Conservation (phyloP, 768 basidiomycete species). For the Lenzites betulinus region DNA sequence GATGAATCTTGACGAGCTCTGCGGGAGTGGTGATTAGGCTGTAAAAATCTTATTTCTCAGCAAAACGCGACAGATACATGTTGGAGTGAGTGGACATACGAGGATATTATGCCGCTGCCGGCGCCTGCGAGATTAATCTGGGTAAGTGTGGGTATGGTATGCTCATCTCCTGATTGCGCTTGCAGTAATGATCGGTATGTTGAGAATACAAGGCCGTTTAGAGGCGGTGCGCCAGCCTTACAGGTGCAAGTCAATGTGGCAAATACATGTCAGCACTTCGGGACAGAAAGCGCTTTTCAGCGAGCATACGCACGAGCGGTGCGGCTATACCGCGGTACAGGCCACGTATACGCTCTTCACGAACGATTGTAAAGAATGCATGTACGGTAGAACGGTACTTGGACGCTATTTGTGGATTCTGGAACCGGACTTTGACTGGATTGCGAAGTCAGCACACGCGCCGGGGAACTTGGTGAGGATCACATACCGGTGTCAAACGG, state of each 20-base stretch:
- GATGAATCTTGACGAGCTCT: slow-evolving; percentile 87
- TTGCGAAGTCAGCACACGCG: not conserved
- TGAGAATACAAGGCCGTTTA: slow-evolving; percentile 88
- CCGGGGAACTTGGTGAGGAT: too few species aligned
- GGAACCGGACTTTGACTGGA: slow-evolving; percentile 80
- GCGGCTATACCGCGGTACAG: slow-evolving; percentile 79
- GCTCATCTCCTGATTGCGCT: slow-evolving; percentile 51
- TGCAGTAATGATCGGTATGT: slow-evolving; percentile 81
- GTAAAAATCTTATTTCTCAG: not conserved
- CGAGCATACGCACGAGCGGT: slow-evolving; percentile 62
- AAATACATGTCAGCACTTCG: not conserved
- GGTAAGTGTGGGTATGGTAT: slow-evolving; percentile 58
- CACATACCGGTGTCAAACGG: slow-evolving; percentile 37
- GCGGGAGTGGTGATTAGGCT: slow-evolving; percentile 81
- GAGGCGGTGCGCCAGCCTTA: slow-evolving; percentile 54
- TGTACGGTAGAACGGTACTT: slow-evolving; percentile 66
- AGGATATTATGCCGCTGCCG: slow-evolving; percentile 75
- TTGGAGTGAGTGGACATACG: slow-evolving; percentile 51
- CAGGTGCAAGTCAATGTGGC: not conserved
- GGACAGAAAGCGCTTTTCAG: not conserved
- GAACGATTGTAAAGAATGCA: slow-evolving; percentile 65
- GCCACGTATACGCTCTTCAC: slow-evolving; percentile 68
- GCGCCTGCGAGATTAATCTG: slow-evolving; percentile 81
- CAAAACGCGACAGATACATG: not conserved
- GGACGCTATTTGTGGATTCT: slow-evolving; percentile 57